Percentiles rank a stretch among this genome's conserved stretches.
phyloP scores from a whole-genome alignment of 805 yeast species.

The Blastobotrys parvus region DNA sequence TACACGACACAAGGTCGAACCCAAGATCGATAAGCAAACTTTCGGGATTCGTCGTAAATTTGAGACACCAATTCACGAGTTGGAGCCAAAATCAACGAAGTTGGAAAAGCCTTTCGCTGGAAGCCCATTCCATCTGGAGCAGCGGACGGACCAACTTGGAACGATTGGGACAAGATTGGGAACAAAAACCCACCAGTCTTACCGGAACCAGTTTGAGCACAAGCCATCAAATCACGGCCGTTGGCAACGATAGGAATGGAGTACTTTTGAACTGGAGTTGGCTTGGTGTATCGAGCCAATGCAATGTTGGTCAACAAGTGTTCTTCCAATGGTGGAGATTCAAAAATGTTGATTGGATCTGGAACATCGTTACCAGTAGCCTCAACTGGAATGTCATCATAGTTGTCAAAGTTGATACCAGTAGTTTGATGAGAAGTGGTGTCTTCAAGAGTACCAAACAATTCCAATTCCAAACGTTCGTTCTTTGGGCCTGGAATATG shows the following conservation, averaged over 20 bases:
- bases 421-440: conserved; percentile 67
- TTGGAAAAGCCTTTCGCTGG: conserved; percentile 80
- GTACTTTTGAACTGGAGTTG: conserved; percentile 95
- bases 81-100: conserved; percentile 94
- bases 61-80: conserved; percentile 98
- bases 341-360: conserved; percentile 81
- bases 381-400: conserved; percentile 98
- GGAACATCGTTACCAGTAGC: conserved; percentile 94
- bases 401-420: conserved; percentile 97
- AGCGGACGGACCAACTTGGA: conserved; percentile 76
- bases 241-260: conserved; percentile 85
- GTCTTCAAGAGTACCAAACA: conserved; percentile 76
- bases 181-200: conserved; percentile 99
- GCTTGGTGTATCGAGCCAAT: conserved; percentile 84
- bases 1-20: conserved; percentile 92
- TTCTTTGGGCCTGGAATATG: conserved; percentile 76
- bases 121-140: conserved; percentile 34
- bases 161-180: conserved; percentile 93
- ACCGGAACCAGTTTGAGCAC: conserved; percentile 99
- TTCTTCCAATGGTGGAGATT: conserved; percentile 84
- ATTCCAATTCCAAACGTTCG: conserved; percentile 61
- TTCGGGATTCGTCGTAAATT: conserved; percentile 91
- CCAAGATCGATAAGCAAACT: conserved; percentile 97
- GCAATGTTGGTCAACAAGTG: conserved; percentile 80
- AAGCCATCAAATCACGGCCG: conserved; percentile 91